Conservation (phyloP, 228 moss, liverwort and hornwort species). For the Sphagnum fallax region DNA sequence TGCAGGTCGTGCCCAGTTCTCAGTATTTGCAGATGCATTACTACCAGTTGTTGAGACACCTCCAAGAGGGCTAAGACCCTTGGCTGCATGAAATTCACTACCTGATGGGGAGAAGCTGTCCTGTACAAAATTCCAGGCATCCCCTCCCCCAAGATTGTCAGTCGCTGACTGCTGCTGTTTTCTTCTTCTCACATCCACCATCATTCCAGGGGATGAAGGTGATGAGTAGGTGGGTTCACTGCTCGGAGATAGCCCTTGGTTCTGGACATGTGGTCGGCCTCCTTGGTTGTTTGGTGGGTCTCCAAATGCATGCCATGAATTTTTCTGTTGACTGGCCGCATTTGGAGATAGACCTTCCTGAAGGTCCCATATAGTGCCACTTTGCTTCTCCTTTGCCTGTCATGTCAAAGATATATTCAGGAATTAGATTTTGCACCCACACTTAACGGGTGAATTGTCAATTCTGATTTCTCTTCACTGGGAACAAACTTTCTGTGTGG, state of each 20-base stretch:
- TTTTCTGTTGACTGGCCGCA: constrained; percentile 23
- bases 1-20: constrained; percentile 29
- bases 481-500: no score
- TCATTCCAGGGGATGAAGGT: constrained; percentile 16
- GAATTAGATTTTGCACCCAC: background rate
- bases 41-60: constrained; percentile 21
- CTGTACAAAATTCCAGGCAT: constrained; percentile 45
- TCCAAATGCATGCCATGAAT: constrained; percentile 72
- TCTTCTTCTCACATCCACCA: constrained; percentile 31
- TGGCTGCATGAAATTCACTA: constrained; percentile 13
- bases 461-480: no score
- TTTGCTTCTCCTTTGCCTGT: constrained; percentile 51
- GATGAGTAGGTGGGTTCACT: constrained; percentile 22
- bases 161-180: constrained; percentile 53
- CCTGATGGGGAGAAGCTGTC: constrained; percentile 35
- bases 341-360: constrained; percentile 77
- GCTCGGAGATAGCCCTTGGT: constrained; percentile 13
- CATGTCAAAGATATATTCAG: background rate
- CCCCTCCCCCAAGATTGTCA: constrained; percentile 59
- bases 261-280: constrained; percentile 3
- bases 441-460: no score
- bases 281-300: constrained; percentile 24
- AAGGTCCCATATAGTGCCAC: constrained; percentile 93
- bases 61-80: constrained; percentile 20
- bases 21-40: constrained; percentile 26